Base-by-base conservation (phyloP, 106 monocot species). In the Alisma plantagoaquatica region DNA sequence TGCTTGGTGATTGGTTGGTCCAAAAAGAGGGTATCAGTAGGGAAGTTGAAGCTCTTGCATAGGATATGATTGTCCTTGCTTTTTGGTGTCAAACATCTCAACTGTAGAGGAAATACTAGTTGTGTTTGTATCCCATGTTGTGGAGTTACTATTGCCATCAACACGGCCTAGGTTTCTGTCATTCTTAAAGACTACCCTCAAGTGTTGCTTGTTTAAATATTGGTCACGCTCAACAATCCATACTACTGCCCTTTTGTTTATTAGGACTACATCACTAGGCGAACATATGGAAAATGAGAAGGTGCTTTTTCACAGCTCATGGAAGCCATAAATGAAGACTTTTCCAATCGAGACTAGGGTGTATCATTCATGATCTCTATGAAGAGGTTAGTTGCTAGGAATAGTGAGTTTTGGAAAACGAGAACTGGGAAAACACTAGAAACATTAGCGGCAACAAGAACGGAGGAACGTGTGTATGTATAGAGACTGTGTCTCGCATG, bases 231-330 rank as follows among this genome's bases (percentile, higher is more conserved):
- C 77, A 18, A 73, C 77, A 1, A 70, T 73, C 77, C 77, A 82
- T 2, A 48, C 60, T 7, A 54, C 28, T 17, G 72, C 59, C 5
- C 60, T 58, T n/a, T n/a, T n/a, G n/a, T n/a, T n/a, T n/a, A n/a
- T n/a, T n/a, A n/a, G n/a, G n/a, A n/a, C n/a, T 6, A 14, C 14
- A 33, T 59, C 27, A 15, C 10, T 17, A 0, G 78, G 68, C 69
- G 65, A 73, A 73, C 78, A 78, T 62, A 73, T 54, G 23, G 73
- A 63, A 54, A 78, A 68, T 22, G 55, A 29, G 54, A 51, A 78
- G 21, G 73, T 73, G 41, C 73, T 78, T 0, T 21, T 19, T 18
- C 78, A 73, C 20, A 69, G 56, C 28, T 56, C 50, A 43, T 78
- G 42, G 64, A 78, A 78, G 5, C 78, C 59, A 21, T 64, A 64